A percentile compares a stretch with the other conserved stretches of the same genome.
Conservation (phyloP, 1,284 basidiomycete genomes). For the Pseudozyma sp. region DNA sequence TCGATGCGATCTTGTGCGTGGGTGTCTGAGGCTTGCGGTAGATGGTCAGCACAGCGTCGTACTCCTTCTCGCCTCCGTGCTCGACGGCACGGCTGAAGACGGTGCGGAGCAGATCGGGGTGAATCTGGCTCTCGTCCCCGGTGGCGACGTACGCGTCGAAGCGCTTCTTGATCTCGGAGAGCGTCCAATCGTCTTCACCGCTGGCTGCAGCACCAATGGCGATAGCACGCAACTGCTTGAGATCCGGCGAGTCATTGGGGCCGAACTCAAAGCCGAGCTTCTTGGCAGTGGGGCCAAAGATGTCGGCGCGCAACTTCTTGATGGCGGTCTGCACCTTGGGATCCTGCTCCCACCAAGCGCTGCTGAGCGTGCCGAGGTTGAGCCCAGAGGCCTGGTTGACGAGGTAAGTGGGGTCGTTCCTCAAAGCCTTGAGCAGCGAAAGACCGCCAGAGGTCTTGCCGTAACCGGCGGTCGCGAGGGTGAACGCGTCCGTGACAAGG, state of each 20-base stretch:
- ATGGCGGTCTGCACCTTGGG: constrained; percentile 72
- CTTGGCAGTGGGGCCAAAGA: constrained; percentile 84
- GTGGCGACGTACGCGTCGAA: constrained; percentile 81
- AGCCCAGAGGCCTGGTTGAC: constrained; percentile 55
- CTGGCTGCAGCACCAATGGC: constrained; percentile 78
- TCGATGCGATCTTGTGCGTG: constrained; percentile 68
- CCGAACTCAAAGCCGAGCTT: constrained; percentile 83
- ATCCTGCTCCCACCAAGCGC: constrained; percentile 87
- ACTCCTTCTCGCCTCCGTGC: constrained; percentile 82
- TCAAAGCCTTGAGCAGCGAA: constrained; percentile 77
- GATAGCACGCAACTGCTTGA: constrained; percentile 80
- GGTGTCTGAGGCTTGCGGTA: constrained; percentile 75
- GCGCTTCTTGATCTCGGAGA: constrained; percentile 76
- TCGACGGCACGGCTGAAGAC: constrained; percentile 72
- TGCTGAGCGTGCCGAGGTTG: constrained; percentile 62
- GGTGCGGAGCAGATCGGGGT: constrained; percentile 70
- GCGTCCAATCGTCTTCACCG: constrained; percentile 62
- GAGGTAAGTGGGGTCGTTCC: constrained; percentile 69
- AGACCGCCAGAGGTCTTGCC: constrained; percentile 81
- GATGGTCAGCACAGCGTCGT: constrained; percentile 73
- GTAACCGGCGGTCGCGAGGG: constrained; percentile 83
- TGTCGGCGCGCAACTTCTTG: constrained; percentile 69
- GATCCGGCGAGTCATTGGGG: constrained; percentile 78
- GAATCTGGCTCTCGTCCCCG: constrained; percentile 82
- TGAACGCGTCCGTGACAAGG: constrained; percentile 82